Base-by-base conservation (phyloP, 345 rosid genomes). In the Hypericum androsaemum region DNA sequence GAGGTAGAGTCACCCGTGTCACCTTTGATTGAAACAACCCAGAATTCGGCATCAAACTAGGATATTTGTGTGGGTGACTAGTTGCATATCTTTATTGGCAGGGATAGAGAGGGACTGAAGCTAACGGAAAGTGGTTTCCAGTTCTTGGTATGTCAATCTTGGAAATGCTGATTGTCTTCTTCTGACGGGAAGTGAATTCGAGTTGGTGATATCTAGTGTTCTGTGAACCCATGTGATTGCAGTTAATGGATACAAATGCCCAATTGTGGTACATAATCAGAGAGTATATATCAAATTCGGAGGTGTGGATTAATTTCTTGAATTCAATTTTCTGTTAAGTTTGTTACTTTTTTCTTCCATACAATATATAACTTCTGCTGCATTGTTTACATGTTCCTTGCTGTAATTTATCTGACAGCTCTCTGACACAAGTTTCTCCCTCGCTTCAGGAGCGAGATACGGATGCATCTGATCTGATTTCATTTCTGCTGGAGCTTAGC, bases 231-330 rank as follows among this genome's bases (percentile, higher is more conserved):
- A 45, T 62, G 38, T 43, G 41, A 43, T 66, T 72, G 52, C 86
- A 92, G 98, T 77, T 92, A 67, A 88, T 92, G 98, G 96, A 92
- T 62, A 92, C 98, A 72, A 85, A 83, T 77, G 85, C 96, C 35
- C 98, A 92, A 68, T 81, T 92, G 44, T 88, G 98, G 98, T 92
- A 88, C 75, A 83, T 92, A 37, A 76, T 87, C 59, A 83, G 98
- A 72, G 98, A 92, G 67, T 92, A 92, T 73, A 92, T 92, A 58
- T 67, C 86, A 12, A 92, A 88, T 67, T 83, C 89, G 16, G 96
- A 83, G 98, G 98, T 92, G 67, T 64, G 59, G 22, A 56, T 50
- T n/a, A 46, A 36, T 54, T 63, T 59, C 7, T 36, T 52, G 7
- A 14, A 7, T 11, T 15, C 28, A 44, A 3, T 1, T 10, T 17